Evolutionary conservation across 176 grass and related monocot species (phyloP).

Genomic region (Zea mays): Zm-B73-REFERENCE-NAM-5.0 NC_050105.1:144834501-144835000

Average conservation of each 20-base stretch:
- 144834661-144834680: not conserved
- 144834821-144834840: slow-evolving; percentile 16
- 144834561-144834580: not conserved
- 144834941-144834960: slow-evolving; percentile 27
- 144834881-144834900: slow-evolving; percentile 81
- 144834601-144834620: not conserved
- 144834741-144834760: not conserved
- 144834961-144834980: not conserved
- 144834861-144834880: slow-evolving; percentile 30
- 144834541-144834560: not conserved
- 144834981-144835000: not conserved
- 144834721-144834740: not conserved
- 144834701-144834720: not conserved
- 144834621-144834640: not conserved
- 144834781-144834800: not conserved
- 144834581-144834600: slow-evolving; percentile 7
- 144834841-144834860: slow-evolving; percentile 14
- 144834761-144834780: not conserved
- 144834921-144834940: slow-evolving; percentile 78
- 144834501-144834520: not conserved
- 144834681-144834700: not conserved
- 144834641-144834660: not conserved
- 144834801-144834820: not conserved
- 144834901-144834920: slow-evolving; percentile 94
- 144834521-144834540: no score